Evolutionary conservation across 1,284 basidiomycete genomes (phyloP).

Genomic region (Tremellales sp.): DNA sequence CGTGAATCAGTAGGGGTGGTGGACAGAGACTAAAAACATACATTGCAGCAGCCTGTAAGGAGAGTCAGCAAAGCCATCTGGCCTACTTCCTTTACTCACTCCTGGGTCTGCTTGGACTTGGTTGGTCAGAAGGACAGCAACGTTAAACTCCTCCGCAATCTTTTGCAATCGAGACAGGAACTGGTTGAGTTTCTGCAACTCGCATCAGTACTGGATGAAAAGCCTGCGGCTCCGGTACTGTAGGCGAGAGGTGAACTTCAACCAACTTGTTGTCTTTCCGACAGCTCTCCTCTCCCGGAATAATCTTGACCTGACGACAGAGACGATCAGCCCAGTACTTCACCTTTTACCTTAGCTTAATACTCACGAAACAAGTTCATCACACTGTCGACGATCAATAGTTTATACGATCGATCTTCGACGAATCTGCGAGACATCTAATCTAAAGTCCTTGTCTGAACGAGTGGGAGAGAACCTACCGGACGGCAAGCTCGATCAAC

Average conservation of each 20-base stretch:
- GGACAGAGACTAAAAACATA: slow-evolving; percentile 8
- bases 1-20: slow-evolving; percentile 1
- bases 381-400: slow-evolving; percentile 69
- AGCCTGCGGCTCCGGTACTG: too few relatives aligned
- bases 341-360: background rate
- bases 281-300: slow-evolving; percentile 84
- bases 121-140: slow-evolving; percentile 82
- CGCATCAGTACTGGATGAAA: background rate
- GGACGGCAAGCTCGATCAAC: slow-evolving; percentile 43
- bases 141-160: slow-evolving; percentile 79
- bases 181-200: slow-evolving; percentile 54
- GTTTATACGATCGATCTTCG: slow-evolving; percentile 48
- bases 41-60: slow-evolving; percentile 69
- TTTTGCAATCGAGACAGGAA: slow-evolving; percentile 87
- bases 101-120: slow-evolving; percentile 87
- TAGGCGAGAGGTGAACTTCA: background rate
- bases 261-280: slow-evolving; percentile 73
- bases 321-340: slow-evolving; percentile 4
- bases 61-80: slow-evolving; percentile 6
- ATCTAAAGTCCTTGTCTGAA: background rate
- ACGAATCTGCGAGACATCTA: slow-evolving; percentile 34
- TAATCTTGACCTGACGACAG: slow-evolving; percentile 62
- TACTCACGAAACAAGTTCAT: slow-evolving; percentile 83
- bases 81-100: slow-evolving; percentile 38
- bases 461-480: slow-evolving; percentile 25